A percentile compares a stretch with the other conserved stretches of the same genome.
Conservation (phyloP, 768 basidiomycete species). For the Podaxis sp. region DNA sequence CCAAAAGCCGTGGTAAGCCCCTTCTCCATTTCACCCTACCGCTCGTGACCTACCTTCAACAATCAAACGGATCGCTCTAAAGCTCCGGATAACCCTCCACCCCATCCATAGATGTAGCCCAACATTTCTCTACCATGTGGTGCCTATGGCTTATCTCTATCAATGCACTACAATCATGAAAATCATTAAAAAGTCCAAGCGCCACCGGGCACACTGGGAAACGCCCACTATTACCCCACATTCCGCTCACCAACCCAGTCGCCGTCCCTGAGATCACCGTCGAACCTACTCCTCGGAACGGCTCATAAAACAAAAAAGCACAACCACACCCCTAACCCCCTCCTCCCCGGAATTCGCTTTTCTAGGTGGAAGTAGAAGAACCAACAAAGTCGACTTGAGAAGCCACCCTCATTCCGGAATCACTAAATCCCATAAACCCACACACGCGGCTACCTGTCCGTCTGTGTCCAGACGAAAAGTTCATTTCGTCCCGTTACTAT, state of each 20-base stretch:
- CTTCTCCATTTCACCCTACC: neutral
- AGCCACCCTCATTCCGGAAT: neutral
- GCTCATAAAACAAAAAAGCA: neutral
- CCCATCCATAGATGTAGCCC: neutral
- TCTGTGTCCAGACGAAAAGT: neutral
- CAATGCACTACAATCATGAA: neutral
- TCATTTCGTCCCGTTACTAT: slow-evolving; percentile 6
- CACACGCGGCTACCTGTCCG: neutral
- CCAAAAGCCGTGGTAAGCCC: neutral
- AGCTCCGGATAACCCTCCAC: neutral
- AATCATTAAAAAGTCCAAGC: neutral
- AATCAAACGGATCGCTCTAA: neutral
- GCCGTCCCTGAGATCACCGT: neutral
- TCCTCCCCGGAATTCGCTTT: neutral
- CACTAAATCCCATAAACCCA: neutral
- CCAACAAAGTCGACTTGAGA: too few species aligned
- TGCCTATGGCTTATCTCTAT: neutral
- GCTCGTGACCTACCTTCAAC: neutral
- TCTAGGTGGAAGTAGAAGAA: too few species aligned
- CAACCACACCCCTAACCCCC: neutral
- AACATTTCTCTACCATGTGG: neutral
- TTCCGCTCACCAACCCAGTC: neutral
- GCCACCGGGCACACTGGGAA: slow-evolving; percentile 1
- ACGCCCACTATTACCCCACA: slow-evolving; percentile 1
- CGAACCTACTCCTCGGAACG: neutral